These are phyloP conservation scores for Brassica nigra DNA, from an alignment of 345 rosid species.

Conservation along the genomic window DNA sequence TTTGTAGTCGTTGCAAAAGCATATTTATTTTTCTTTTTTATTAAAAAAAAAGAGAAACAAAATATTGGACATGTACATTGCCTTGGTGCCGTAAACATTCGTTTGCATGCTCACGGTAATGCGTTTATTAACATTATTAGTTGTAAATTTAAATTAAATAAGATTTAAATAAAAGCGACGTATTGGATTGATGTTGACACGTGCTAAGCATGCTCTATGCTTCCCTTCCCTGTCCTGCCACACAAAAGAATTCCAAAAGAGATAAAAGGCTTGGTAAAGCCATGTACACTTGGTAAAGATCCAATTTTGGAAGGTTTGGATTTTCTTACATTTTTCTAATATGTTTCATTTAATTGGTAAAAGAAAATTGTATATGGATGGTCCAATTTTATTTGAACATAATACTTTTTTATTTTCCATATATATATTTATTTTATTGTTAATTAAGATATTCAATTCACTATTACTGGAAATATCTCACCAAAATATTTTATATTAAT, in stretches of 20 bases:
- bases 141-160: neutral
- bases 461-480: too few relatives aligned
- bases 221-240: slow-evolving; percentile 8
- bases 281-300: neutral
- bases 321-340: neutral
- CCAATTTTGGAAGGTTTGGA: neutral
- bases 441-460: too few relatives aligned
- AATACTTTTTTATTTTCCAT: too few relatives aligned
- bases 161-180: neutral
- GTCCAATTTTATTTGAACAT: neutral
- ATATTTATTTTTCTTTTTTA: neutral
- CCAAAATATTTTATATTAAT: neutral
- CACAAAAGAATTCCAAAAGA: slow-evolving; percentile 13
- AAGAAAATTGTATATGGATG: neutral
- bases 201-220: slow-evolving; percentile 32
- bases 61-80: slow-evolving; percentile 2
- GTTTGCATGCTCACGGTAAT: neutral
- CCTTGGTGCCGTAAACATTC: neutral
- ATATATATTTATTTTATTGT: too few relatives aligned
- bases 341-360: neutral
- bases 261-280: neutral
- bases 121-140: neutral
- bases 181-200: slow-evolving; percentile 30
- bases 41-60: neutral
- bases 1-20: neutral